Percentiles rank a stretch among this genome's conserved stretches.
phyloP scores from a whole-genome alignment of 331 rosid genomes.

The Pyracantha coccinea region DNA sequence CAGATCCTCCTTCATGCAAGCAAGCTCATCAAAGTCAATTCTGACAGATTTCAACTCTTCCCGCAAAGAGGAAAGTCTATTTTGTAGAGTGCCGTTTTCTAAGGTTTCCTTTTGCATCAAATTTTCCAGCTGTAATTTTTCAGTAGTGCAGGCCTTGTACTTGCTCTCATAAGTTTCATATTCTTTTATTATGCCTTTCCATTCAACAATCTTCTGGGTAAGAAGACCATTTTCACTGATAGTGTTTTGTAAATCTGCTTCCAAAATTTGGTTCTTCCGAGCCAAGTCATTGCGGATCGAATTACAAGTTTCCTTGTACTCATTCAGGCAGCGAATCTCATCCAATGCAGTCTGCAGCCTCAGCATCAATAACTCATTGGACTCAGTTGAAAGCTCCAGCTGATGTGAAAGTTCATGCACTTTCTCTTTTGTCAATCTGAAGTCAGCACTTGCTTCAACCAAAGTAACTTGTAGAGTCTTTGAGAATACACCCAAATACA shows the following conservation, averaged over 20 bases:
- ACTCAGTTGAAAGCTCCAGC: conserved; percentile 61
- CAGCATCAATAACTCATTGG: conserved; percentile 58
- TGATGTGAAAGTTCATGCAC: conserved; percentile 59
- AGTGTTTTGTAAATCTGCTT: conserved; percentile 41
- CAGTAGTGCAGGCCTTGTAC: conserved; percentile 43
- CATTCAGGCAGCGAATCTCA: conserved; percentile 57
- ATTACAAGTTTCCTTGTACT: conserved; percentile 49
- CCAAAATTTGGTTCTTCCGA: conserved; percentile 51
- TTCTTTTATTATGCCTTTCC: conserved; percentile 45
- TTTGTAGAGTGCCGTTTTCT: conserved; percentile 42
- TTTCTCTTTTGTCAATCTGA: conserved; percentile 42
- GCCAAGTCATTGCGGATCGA: conserved; percentile 57
- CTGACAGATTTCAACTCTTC: conserved; percentile 51
- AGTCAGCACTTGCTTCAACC: conserved; percentile 56
- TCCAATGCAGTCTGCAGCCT: conserved; percentile 60
- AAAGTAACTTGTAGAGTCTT: conserved; percentile 73
- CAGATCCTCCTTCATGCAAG: conserved; percentile 51
- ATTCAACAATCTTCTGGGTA: conserved; percentile 48
- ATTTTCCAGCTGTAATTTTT: conserved; percentile 56
- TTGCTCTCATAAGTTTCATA: conserved; percentile 48
- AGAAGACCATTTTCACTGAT: conserved; percentile 44
- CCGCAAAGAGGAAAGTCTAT: conserved; percentile 42
- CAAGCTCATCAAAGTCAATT: conserved; percentile 44
- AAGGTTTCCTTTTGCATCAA: conserved; percentile 40
- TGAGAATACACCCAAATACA: conserved; percentile 78